Evolutionary conservation across 768 basidiomycete species (phyloP).

Genomic region (Lentinula sp.): DNA sequence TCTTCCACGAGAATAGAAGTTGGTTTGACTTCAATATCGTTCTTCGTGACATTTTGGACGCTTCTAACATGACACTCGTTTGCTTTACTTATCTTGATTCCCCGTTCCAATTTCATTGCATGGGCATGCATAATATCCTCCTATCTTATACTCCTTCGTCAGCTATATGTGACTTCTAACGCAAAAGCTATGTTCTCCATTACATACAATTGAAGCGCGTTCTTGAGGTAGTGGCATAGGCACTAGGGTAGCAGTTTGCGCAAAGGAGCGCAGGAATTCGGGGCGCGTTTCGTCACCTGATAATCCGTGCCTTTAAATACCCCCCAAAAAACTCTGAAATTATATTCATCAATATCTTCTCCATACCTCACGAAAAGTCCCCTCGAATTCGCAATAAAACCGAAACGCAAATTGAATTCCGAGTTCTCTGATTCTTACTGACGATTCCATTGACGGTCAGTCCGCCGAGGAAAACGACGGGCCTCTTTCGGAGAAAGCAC

Average conservation of each 20-base stretch:
- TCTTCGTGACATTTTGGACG: not conserved
- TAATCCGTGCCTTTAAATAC: not conserved
- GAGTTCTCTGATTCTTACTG: constrained; percentile 4
- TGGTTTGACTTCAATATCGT: not conserved
- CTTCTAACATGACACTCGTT: not conserved
- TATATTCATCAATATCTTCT: not conserved
- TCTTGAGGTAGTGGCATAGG: not conserved
- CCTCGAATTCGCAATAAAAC: not conserved
- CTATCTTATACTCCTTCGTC: no score
- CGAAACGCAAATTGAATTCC: not conserved
- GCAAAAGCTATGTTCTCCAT: no score
- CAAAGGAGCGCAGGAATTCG: not conserved
- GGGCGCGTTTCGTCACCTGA: not conserved
- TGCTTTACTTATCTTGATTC: not conserved
- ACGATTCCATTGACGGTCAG: not conserved
- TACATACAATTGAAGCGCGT: not conserved
- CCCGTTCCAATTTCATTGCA: no score
- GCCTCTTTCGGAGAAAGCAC: constrained; percentile 20
- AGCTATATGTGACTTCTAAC: no score
- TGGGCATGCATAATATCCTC: no score
- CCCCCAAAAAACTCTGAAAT: no score
- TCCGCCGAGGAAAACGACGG: constrained; percentile 13
- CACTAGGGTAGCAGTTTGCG: not conserved
- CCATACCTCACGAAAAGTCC: not conserved
- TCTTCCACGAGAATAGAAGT: not conserved